These are phyloP conservation scores for Phytophthora nicotianae DNA, from an alignment of 352 stramenopile species.

Conservation along the genomic window DNA sequence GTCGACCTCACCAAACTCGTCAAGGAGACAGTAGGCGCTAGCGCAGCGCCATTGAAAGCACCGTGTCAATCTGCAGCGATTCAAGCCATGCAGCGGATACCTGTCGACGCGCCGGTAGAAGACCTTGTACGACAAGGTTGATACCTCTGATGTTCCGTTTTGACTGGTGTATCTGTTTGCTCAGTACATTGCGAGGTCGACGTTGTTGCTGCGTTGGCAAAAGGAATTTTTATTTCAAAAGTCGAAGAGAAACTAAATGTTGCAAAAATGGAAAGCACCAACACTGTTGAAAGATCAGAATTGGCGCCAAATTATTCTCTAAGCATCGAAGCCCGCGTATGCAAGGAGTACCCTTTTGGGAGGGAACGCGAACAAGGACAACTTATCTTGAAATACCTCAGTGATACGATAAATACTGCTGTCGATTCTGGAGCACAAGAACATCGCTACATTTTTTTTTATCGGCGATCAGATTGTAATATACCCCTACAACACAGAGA, in stretches of 20 bases:
- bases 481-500: neutral
- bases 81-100: constrained; percentile 69
- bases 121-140: constrained; percentile 34
- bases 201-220: constrained; percentile 45
- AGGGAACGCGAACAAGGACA: constrained; percentile 62
- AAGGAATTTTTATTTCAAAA: constrained; percentile 50
- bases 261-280: constrained; percentile 23
- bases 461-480: constrained; percentile 4
- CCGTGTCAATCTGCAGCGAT: constrained; percentile 77
- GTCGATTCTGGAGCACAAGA: constrained; percentile 59
- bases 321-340: constrained; percentile 52
- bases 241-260: neutral
- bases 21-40: constrained; percentile 61
- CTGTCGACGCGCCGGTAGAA: constrained; percentile 21
- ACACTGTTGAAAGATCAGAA: constrained; percentile 21
- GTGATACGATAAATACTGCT: constrained; percentile 83
- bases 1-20: constrained; percentile 59
- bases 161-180: constrained; percentile 15
- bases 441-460: neutral
- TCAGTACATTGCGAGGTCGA: constrained; percentile 47
- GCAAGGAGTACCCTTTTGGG: constrained; percentile 52
- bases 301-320: constrained; percentile 32
- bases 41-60: constrained; percentile 74
- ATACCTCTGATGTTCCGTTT: constrained; percentile 2
- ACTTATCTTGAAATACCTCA: constrained; percentile 63